These are phyloP conservation scores for Calonectria honghensis DNA, from an alignment of 2,329 filamentous ascomycete genomes.

Conservation along the genomic window DNA sequence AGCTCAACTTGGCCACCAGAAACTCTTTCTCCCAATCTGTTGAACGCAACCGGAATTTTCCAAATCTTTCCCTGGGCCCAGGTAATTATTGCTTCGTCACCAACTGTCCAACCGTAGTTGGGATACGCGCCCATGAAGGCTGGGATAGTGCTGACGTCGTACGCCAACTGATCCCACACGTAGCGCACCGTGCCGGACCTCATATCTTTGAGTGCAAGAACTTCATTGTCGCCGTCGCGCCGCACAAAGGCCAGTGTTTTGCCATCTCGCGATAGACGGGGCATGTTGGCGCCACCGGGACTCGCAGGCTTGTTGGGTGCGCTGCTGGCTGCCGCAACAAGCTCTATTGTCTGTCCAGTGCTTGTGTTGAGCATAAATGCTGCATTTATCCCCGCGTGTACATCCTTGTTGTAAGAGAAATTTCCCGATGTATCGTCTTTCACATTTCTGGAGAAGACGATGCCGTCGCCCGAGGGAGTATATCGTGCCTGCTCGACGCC, in stretches of 20 bases:
- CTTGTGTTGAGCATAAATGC: neutral
- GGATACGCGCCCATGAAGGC: conserved; percentile 25
- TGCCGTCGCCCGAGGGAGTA: neutral
- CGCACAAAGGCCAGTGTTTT: too few species aligned
- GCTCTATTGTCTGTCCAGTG: neutral
- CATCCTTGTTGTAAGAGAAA: conserved; percentile 29
- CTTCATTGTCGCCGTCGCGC: neutral
- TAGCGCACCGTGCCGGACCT: conserved; percentile 7
- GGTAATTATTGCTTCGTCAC: neutral
- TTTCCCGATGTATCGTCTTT: conserved; percentile 5
- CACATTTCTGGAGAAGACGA: neutral
- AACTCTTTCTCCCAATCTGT: neutral
- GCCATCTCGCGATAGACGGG: conserved; percentile 3
- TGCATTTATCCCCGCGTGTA: conserved; percentile 13
- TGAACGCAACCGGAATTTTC: neutral
- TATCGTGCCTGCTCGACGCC: conserved; percentile 11
- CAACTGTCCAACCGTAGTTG: conserved; percentile 7
- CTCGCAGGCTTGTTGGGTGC: conserved; percentile 20
- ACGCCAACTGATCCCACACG: conserved; percentile 3
- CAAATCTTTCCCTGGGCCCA: conserved; percentile 16
- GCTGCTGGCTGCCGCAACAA: neutral
- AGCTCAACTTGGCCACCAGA: neutral
- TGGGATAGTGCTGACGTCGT: conserved; percentile 19
- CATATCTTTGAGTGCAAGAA: conserved; percentile 8
- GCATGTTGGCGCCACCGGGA: conserved; percentile 22